Base-by-base conservation (phyloP, 495 filamentous ascomycete species). In the Polyplosphaeria fusca region DNA sequence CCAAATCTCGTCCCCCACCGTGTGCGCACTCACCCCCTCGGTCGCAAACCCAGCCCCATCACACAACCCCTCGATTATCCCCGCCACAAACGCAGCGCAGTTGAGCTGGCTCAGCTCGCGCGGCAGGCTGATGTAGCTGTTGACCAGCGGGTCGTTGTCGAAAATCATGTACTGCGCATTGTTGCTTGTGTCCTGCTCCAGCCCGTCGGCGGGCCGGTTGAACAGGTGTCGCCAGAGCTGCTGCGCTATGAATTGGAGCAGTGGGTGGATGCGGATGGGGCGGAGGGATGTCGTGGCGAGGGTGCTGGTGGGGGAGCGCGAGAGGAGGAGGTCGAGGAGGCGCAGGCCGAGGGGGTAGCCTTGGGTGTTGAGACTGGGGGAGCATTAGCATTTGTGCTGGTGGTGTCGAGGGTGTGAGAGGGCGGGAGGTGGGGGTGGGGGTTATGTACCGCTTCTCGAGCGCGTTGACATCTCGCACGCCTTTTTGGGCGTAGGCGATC, bases 131-230 rank as follows among this genome's bases (percentile, higher is more conserved):
- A 98, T 87, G 70, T 94, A 96, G 19, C 83, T 83, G 68, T 95
- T 96, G 14, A 97, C 92, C 13, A 96, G 75, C 37, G 93, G 93
- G 66, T 97, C 94, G 69, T 99, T 95, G 70, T 99, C 93, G 55
- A 84, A 85, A 64, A 99, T 89, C 92, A 99, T 96, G 77, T 96
- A 99, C 75, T 97, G 91, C 68, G 91, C 87, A 2, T 88, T 84
- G 12, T 87, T 90, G 16, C 83, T 81, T 3, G 85, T 80, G 52
- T 84, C 88, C 73, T 90, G 89, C 73, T 99, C 93, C 52, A 99
- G 83, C 14, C 88, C 85, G 70, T 96, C 91, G 25, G 93, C 93
- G 18, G 90, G 80, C 23, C 92, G 88, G 47, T 78, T 79, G 74
- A 97, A 99, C 37, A 99, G 87, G 70, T 92, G 87, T 41, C 84